A percentile compares a stretch with the other conserved stretches of the same genome.
phyloP scores from a whole-genome alignment of 106 monocot genomes.

The Dendrobium nobile region DNA sequence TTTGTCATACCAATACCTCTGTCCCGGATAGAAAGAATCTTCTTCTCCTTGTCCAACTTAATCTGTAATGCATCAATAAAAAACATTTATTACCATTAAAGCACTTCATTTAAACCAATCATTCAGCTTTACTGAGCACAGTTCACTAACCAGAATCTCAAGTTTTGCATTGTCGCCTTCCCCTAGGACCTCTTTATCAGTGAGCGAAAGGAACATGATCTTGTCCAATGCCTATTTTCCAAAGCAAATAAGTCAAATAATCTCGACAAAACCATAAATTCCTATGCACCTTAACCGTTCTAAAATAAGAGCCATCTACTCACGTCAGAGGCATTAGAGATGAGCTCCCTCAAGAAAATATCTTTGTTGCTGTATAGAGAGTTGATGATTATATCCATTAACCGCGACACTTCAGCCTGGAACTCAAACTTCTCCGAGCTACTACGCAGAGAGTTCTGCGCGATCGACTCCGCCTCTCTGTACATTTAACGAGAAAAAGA shows the following conservation, averaged over 20 bases:
- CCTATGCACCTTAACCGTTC: not conserved
- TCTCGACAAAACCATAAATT: not conserved
- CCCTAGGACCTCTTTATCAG: conserved; percentile 85
- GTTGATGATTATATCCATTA: conserved; percentile 79
- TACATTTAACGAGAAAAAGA: not conserved
- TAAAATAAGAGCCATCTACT: not conserved
- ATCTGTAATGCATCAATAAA: conserved; percentile 44
- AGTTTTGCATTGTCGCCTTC: conserved; percentile 94
- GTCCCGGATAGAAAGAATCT: conserved; percentile 77
- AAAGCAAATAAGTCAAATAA: conserved; percentile 8
- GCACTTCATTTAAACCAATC: not conserved
- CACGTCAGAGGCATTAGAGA: conserved; percentile 79
- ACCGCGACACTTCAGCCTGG: conserved; percentile 74
- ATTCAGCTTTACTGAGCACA: not conserved
- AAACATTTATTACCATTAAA: not conserved
- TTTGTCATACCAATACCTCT: conserved; percentile 99
- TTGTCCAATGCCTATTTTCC: conserved; percentile 82
- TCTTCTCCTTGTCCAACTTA: conserved; percentile 93
- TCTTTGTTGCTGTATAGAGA: conserved; percentile 82
- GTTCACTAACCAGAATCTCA: conserved; percentile 62
- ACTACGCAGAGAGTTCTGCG: conserved; percentile 34
- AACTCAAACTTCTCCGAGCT: conserved; percentile 67
- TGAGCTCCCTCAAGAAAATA: conserved; percentile 75
- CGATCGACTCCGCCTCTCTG: conserved; percentile 71
- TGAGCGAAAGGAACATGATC: conserved; percentile 90